Percentiles rank a stretch among this genome's conserved stretches.
Conservation (phyloP, 352 stramenopile genomes). For the Phytopythium mirpurense region DNA sequence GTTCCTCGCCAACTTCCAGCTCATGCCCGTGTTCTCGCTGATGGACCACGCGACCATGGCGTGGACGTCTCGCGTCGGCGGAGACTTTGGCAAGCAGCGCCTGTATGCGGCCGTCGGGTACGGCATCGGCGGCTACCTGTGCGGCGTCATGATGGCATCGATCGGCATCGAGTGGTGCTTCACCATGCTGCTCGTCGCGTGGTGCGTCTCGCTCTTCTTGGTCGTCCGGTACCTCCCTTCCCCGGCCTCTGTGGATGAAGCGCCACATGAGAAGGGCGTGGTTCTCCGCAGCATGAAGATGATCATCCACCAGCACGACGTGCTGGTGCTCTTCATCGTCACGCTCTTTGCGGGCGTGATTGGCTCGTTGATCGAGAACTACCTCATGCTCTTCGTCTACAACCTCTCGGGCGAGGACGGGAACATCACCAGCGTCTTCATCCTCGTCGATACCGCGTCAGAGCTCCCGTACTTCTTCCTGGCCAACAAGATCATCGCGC, state of each 20-base stretch:
- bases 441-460: constrained; percentile 29
- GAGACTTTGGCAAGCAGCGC: constrained; percentile 41
- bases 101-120: constrained; percentile 34
- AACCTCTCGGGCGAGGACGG: constrained; percentile 30
- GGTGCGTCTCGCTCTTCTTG: constrained; percentile 16
- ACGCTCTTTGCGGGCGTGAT: constrained; percentile 33
- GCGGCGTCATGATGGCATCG: constrained; percentile 17
- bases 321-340: constrained; percentile 27
- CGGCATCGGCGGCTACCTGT: constrained; percentile 28
- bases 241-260: background rate
- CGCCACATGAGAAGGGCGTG: background rate
- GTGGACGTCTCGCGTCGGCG: constrained; percentile 24
- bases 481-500: constrained; percentile 32
- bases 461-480: constrained; percentile 47
- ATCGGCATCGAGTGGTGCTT: constrained; percentile 34
- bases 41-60: constrained; percentile 31
- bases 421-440: constrained; percentile 31
- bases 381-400: constrained; percentile 39
- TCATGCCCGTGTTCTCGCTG: constrained; percentile 17
- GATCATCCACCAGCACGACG: constrained; percentile 17
- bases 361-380: constrained; percentile 33
- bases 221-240: constrained; percentile 22
- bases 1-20: constrained; percentile 25
- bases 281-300: constrained; percentile 19
- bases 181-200: constrained; percentile 18